A percentile compares a stretch with the other conserved stretches of the same genome.
These are phyloP conservation scores for Penicillium paxilli DNA, from an alignment of 495 filamentous ascomycete genomes.

Conservation along the genomic window DNA sequence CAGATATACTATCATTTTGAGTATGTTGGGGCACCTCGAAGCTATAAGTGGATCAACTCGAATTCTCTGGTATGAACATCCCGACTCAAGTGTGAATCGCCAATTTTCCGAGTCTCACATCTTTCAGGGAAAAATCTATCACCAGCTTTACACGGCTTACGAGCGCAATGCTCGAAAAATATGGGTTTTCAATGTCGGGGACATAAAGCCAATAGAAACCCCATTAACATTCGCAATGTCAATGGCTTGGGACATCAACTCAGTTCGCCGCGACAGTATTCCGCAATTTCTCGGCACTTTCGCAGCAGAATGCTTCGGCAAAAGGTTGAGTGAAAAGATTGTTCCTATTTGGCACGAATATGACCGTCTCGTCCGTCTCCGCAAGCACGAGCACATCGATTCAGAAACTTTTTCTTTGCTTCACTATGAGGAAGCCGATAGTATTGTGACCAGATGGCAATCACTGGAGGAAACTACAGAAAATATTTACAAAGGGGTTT, in stretches of 20 bases:
- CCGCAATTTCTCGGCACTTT: slow-evolving; percentile 55
- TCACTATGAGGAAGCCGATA: slow-evolving; percentile 72
- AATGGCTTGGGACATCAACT: slow-evolving; percentile 22
- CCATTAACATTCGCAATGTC: slow-evolving; percentile 21
- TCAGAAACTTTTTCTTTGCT: slow-evolving; percentile 61
- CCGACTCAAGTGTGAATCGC: too few relatives aligned
- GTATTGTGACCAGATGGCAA: slow-evolving; percentile 63
- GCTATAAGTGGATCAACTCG: slow-evolving; percentile 34
- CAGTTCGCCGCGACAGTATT: slow-evolving; percentile 39
- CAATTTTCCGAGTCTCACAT: background rate
- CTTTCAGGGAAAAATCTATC: slow-evolving; percentile 24
- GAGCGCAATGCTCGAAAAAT: slow-evolving; percentile 62
- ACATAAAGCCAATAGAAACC: slow-evolving; percentile 43
- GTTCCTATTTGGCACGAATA: slow-evolving; percentile 60
- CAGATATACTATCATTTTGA: slow-evolving; percentile 73
- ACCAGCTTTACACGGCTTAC: slow-evolving; percentile 45
- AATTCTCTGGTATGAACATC: slow-evolving; percentile 18
- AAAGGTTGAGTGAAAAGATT: slow-evolving; percentile 47
- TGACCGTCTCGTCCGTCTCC: slow-evolving; percentile 59
- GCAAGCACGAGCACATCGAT: slow-evolving; percentile 71
- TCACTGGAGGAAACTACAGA: slow-evolving; percentile 54
- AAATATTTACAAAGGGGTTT: slow-evolving; percentile 44
- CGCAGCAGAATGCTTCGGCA: slow-evolving; percentile 62
- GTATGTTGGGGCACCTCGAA: slow-evolving; percentile 39
- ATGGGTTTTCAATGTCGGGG: slow-evolving; percentile 78